Base-by-base conservation (phyloP, 148 eudicot species). In the Simmondsia chinensis region DNA sequence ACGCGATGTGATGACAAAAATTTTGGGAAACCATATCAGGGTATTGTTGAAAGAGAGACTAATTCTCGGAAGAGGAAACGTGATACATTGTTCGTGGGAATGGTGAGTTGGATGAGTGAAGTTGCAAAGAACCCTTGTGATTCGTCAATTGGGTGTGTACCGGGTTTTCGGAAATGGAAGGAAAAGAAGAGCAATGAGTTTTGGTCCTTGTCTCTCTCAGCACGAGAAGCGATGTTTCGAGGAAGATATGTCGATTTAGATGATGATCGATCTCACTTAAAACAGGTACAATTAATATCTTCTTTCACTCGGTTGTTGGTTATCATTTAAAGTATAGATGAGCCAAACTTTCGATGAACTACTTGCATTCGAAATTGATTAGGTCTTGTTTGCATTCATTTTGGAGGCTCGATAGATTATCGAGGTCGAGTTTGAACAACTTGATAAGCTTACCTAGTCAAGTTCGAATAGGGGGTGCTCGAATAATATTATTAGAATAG, bases 61-160 rank as follows among this genome's bases (percentile, higher is more conserved):
- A 40, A 45, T 55, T 55, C 60, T 56, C 64, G 67, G 23, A 84
- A 84, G 80, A 73, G 93, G 60, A 79, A 76, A 43, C 66, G 76
- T 48, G 72, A 71, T 34, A 20, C n/a, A n/a, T n/a, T 50, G 50
- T 39, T 61, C 50, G 35, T 51, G 13, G 76, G 37, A 61, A 78
- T 72, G 79, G 61, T 89, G 54, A 44, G 53, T 40, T 89, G 97
- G 97, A 39, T 84, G 48, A 52, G 10, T 20, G 33, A 73, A 31
- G 71, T 59, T 28, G 84, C 97, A 8, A 76, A 65, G 48, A 54
- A 60, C 57, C 66, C 95, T 37, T 30, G 56, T 57, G 56, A 73
- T 54, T 56, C 57, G 21, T 57, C 71, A 39, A 53, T 62, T 11
- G 76, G 77, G 56, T 39, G 12, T 18, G 8, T 52, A 20, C 68